Percentiles rank a stretch among this genome's conserved stretches.
Conservation (phyloP, 495 filamentous ascomycete genomes). For the Xylona heveae region DNA sequence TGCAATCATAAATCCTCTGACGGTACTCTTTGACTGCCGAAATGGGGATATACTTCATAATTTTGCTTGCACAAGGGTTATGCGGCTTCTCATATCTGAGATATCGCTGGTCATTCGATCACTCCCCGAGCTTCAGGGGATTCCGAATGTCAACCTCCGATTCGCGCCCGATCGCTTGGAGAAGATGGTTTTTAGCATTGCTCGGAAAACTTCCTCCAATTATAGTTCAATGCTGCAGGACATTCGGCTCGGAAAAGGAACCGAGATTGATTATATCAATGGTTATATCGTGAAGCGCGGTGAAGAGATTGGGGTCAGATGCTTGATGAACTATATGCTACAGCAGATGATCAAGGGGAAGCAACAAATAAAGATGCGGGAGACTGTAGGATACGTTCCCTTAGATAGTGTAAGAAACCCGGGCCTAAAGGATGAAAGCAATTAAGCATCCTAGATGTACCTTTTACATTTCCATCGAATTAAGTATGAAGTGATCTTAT, state of each 20-base stretch:
- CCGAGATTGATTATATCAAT: constrained; percentile 71
- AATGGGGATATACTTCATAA: constrained; percentile 55
- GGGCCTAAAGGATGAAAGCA: no score
- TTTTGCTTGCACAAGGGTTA: constrained; percentile 29
- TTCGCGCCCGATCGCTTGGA: constrained; percentile 35
- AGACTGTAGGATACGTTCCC: no score
- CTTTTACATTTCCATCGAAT: no score
- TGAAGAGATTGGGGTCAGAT: constrained; percentile 41
- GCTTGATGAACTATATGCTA: constrained; percentile 46
- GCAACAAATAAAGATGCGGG: no score
- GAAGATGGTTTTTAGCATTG: constrained; percentile 30
- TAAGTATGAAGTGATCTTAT: no score
- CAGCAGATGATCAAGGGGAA: constrained; percentile 36
- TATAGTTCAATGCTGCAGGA: constrained; percentile 70
- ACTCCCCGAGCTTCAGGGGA: constrained; percentile 43
- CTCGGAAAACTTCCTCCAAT: constrained; percentile 40
- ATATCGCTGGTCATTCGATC: constrained; percentile 37
- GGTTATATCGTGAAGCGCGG: constrained; percentile 58
- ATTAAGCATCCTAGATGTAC: no score
- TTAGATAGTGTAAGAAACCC: no score
- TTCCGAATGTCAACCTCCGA: constrained; percentile 32
- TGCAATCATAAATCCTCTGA: constrained; percentile 61
- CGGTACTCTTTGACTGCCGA: constrained; percentile 43
- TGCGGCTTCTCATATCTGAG: constrained; percentile 43
- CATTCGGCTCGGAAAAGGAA: constrained; percentile 33